phyloP scores from a whole-genome alignment of 108 stramenopile species.

The Discostella pseudostelligera region DNA sequence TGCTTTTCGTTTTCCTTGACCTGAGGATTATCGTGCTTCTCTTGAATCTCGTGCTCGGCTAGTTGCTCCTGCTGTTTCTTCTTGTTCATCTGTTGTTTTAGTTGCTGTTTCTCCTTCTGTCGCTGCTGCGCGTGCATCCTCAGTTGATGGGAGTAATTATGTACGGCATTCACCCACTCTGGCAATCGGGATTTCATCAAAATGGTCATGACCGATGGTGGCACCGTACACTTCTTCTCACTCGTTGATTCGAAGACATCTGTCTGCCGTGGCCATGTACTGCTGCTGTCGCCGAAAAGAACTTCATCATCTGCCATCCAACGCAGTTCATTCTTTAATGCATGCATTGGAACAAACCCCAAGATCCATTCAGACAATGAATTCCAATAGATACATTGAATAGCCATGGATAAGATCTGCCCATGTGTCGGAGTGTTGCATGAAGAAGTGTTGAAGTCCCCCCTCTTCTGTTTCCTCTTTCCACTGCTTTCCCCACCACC shows the following conservation, averaged over 20 bases:
- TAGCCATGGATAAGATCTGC: constrained; percentile 29
- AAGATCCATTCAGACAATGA: constrained; percentile 39
- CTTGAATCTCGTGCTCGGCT: too few relatives aligned
- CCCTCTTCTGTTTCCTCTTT: constrained; percentile 2
- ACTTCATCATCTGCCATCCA: constrained; percentile 2
- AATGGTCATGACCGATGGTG: constrained; percentile 45
- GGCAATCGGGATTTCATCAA: constrained; percentile 57
- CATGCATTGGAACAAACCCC: constrained; percentile 50
- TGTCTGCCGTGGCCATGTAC: neutral
- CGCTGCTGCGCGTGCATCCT: neutral
- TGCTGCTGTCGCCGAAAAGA: too few relatives aligned
- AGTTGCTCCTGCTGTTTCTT: too few relatives aligned
- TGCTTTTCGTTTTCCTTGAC: neutral
- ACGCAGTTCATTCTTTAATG: constrained; percentile 21
- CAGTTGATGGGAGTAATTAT: neutral
- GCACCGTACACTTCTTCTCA: constrained; percentile 25
- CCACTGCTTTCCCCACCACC: neutral
- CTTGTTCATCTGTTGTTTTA: constrained; percentile 14
- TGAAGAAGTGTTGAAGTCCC: neutral
- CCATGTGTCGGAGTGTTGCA: constrained; percentile 11
- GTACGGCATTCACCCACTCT: constrained; percentile 43
- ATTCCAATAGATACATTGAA: constrained; percentile 37
- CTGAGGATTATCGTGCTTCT: neutral
- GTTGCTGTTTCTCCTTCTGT: constrained; percentile 7
- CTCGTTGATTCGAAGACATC: neutral